Percentiles rank a stretch among this genome's conserved stretches.
Evolutionary conservation across 2,329 filamentous ascomycete genomes (phyloP).

Genomic region (Monilinia vaccinii-corymbosi): DNA sequence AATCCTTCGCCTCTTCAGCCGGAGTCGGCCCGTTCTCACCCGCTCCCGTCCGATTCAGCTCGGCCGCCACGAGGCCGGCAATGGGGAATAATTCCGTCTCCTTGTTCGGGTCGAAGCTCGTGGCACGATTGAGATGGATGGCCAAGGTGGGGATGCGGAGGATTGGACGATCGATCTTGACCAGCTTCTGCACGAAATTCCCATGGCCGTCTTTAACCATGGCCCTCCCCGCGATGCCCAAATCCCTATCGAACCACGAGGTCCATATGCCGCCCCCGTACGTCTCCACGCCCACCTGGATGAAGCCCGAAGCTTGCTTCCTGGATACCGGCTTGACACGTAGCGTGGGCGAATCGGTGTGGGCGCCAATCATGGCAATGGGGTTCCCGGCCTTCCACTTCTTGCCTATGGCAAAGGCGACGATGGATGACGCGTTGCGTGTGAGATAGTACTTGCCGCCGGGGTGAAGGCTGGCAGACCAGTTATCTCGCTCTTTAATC

Average conservation of each 20-base stretch:
- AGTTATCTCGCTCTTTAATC: constrained; percentile 85
- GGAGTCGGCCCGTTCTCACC: constrained; percentile 27
- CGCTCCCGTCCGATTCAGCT: constrained; percentile 69
- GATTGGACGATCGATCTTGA: constrained; percentile 86
- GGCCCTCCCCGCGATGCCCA: constrained; percentile 80
- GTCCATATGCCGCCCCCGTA: constrained; percentile 98
- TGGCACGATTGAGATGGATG: constrained; percentile 82
- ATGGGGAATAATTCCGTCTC: constrained; percentile 95
- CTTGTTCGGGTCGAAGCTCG: constrained; percentile 90
- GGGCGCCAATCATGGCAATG: constrained; percentile 86
- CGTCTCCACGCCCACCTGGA: constrained; percentile 92
- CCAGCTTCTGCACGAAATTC: constrained; percentile 70
- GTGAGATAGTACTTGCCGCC: constrained; percentile 96
- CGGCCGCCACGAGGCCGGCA: constrained; percentile 73
- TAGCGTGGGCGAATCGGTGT: constrained; percentile 90
- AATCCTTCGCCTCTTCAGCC: constrained; percentile 26
- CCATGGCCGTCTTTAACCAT: constrained; percentile 69
- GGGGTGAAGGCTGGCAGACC: constrained; percentile 68
- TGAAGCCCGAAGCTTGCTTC: constrained; percentile 74
- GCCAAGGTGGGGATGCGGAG: constrained; percentile 88
- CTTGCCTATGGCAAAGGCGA: constrained; percentile 84
- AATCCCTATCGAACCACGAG: constrained; percentile 94
- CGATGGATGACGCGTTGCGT: constrained; percentile 82
- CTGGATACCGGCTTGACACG: constrained; percentile 92
- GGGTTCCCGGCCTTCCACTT: constrained; percentile 90